phyloP scores from a whole-genome alignment of 768 basidiomycete genomes.

The Boletus reticulatus region DNA sequence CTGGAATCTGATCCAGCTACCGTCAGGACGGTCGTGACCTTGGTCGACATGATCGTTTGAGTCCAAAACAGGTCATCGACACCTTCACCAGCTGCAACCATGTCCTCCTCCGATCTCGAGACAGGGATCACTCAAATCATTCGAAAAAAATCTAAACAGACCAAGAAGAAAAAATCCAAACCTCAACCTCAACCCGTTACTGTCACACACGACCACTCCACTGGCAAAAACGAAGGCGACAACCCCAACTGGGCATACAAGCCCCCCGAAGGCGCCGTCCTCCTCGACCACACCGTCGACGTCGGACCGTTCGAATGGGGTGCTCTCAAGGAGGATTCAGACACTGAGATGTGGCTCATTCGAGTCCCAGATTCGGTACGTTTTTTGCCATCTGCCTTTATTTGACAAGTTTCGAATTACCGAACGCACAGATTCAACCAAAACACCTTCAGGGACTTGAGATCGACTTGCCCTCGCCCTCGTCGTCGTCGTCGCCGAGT shows the following conservation, averaged over 20 bases:
- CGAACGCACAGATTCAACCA: conserved; percentile 48
- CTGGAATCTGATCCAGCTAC: conserved; percentile 83
- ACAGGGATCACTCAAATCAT: conserved; percentile 3
- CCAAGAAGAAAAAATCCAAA: conserved; percentile 13
- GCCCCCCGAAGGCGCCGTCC: conserved; percentile 52
- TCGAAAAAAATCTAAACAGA: conserved; percentile 6
- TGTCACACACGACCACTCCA: background rate
- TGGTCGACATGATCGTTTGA: conserved; percentile 2
- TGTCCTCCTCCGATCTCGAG: conserved; percentile 24
- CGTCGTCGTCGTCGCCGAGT: conserved; percentile 17
- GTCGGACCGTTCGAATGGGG: conserved; percentile 67
- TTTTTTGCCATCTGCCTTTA: no score
- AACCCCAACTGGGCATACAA: conserved; percentile 58
- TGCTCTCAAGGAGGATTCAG: conserved; percentile 47
- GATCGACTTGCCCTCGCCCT: conserved; percentile 43
- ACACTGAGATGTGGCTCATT: conserved; percentile 70
- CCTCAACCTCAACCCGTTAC: background rate
- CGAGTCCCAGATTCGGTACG: conserved; percentile 63
- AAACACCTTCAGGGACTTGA: conserved; percentile 57
- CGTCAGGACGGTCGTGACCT: conserved; percentile 48
- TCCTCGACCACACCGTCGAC: conserved; percentile 47
- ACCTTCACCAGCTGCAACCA: background rate
- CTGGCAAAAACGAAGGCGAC: conserved; percentile 51
- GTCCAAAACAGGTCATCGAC: no score
- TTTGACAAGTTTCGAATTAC: background rate